phyloP scores from a whole-genome alignment of 495 filamentous ascomycete genomes.

The Neurospora tetrasperma region DNA sequence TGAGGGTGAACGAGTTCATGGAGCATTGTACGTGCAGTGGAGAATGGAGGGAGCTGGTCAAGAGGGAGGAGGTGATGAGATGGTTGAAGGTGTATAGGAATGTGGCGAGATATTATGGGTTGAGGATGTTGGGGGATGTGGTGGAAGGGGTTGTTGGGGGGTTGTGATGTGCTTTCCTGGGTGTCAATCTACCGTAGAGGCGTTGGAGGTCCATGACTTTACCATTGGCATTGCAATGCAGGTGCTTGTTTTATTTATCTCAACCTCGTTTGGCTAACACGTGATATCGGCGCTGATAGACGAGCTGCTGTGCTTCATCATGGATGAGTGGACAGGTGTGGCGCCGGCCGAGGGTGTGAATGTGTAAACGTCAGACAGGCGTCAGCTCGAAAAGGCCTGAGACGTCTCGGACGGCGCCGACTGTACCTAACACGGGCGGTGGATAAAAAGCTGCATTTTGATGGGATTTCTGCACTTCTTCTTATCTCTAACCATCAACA shows the following conservation, averaged over 20 bases:
- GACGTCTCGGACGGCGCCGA: background rate
- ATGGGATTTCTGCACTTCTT: too few relatives aligned
- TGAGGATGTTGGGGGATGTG: constrained; percentile 70
- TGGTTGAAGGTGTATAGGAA: constrained; percentile 56
- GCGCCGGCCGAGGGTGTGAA: background rate
- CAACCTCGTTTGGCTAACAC: background rate
- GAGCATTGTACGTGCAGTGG: constrained; percentile 94
- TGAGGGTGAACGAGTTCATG: constrained; percentile 85
- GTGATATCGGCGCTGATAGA: background rate
- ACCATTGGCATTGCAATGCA: background rate
- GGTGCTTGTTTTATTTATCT: background rate
- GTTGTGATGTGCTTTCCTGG: constrained; percentile 16
- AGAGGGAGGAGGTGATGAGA: constrained; percentile 56
- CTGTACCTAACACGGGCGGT: too few relatives aligned
- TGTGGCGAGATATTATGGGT: constrained; percentile 66
- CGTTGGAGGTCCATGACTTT: background rate
- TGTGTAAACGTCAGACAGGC: background rate
- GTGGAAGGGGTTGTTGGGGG: constrained; percentile 48
- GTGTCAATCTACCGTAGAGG: background rate
- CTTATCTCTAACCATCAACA: too few relatives aligned
- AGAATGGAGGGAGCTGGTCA: constrained; percentile 62
- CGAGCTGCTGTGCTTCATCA: background rate
- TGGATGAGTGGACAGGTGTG: background rate
- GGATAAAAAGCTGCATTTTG: too few relatives aligned
- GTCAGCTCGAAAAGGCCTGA: background rate